Base-by-base conservation (phyloP, 495 filamentous ascomycete species). In the Daldinia grandis region DNA sequence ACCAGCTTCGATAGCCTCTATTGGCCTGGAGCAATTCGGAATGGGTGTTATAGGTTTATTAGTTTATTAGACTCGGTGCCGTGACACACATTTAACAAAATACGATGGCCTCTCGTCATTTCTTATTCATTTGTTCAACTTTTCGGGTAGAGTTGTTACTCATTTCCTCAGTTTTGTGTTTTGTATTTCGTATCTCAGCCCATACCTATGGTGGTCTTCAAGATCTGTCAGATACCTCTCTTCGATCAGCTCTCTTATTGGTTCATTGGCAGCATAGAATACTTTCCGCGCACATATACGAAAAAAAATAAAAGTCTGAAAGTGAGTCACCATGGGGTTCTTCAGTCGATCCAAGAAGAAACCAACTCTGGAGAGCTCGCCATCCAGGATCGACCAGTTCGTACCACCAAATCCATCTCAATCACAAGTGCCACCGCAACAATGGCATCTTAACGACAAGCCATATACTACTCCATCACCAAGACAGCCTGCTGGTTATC, bases 321-420 rank as follows among this genome's bases (percentile, higher is more conserved):
- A 58, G 30, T 44, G 42, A 67, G 19, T 67, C 71, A 68, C 53
- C 65, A 85, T 85, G 83, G 80, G 80, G 25, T 79, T 84, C 74
- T 84, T 85, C 59, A 71, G 72, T 30, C 76, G 79, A 49, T 81
- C 79, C 55, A 84, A 80, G 70, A 83, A 83, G 74, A 78, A 81
- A 76, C 66, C 74, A 78, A 33, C 64, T 53, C 38, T 62, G 54
- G 55, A 66, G 15, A 38, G 33, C 10, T 71, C 72, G 14, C 40
- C 69, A 33, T 25, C 71, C 37, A 71, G 66, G 40, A 59, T 72
- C 28, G 58, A 74, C 31, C 68, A 73, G 35, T 49, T 58, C 24
- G 58, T 61, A 27, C 63, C 68, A 49, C 54, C 70, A 38, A 62
- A 64, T 49, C 58, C 70, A 0, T 69, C 75, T 10, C 69, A 74